Evolutionary conservation across 2,329 filamentous ascomycete genomes (phyloP).

Genomic region (Metarhizium sp.): DNA sequence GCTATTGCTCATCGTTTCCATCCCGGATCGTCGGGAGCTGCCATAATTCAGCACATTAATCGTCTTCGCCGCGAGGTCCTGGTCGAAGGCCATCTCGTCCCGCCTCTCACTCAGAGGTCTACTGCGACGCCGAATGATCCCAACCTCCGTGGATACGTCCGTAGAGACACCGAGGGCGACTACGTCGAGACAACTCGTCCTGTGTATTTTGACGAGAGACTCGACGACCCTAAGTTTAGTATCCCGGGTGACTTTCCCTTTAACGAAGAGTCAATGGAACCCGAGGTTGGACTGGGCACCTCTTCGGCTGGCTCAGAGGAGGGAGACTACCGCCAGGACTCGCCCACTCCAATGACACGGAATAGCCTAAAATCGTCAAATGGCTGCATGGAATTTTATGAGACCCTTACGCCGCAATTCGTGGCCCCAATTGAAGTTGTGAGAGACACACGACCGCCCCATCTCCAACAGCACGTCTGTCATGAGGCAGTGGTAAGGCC

Average conservation of each 20-base stretch:
- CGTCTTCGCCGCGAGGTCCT: constrained; percentile 25
- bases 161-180: constrained; percentile 14
- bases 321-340: not conserved
- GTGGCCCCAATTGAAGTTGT: not conserved
- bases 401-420: not conserved
- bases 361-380: not conserved
- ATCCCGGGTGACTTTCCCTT: constrained; percentile 12
- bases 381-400: not conserved
- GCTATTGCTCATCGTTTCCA: constrained; percentile 29
- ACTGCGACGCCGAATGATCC: constrained; percentile 11
- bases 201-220: constrained; percentile 22
- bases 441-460: not conserved
- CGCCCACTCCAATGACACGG: constrained; percentile 8
- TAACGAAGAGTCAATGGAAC: constrained; percentile 4
- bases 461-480: not conserved
- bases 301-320: constrained; percentile 6
- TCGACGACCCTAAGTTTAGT: constrained; percentile 23
- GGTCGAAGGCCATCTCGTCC: constrained; percentile 31
- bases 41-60: constrained; percentile 27
- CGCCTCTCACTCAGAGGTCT: constrained; percentile 22
- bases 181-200: constrained; percentile 17
- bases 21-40: constrained; percentile 29
- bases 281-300: not conserved
- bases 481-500: constrained; percentile 1
- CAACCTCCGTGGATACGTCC: constrained; percentile 24